These are phyloP conservation scores for Acanthamoeba polyphaga DNA, from an alignment of 208 protist genomes.

Conservation along the genomic window DNA sequence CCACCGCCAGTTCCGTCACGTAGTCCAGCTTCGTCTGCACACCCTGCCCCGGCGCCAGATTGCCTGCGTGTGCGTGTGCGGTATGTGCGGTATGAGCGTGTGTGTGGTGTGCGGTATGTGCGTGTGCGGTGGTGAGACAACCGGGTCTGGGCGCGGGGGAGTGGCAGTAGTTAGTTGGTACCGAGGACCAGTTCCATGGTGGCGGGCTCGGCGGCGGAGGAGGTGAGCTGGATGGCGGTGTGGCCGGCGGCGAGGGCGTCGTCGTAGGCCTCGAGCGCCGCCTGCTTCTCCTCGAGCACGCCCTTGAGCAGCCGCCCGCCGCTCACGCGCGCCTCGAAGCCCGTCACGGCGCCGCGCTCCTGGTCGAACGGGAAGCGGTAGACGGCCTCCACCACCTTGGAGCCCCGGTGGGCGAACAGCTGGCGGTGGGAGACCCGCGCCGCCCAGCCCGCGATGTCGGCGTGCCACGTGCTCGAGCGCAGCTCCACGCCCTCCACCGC, in stretches of 20 bases:
- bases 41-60: neutral
- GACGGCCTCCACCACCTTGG: neutral
- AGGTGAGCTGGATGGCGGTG: slow-evolving; percentile 5
- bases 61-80: neutral
- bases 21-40: slow-evolving; percentile 31
- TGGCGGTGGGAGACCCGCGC: neutral
- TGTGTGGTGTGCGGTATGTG: too few species aligned
- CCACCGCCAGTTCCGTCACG: neutral
- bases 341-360: neutral
- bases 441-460: neutral
- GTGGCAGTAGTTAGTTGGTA: neutral
- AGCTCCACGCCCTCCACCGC: neutral
- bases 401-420: neutral
- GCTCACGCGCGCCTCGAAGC: slow-evolving; percentile 16
- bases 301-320: slow-evolving; percentile 11
- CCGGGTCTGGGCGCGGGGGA: too few species aligned
- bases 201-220: neutral
- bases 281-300: slow-evolving; percentile 44
- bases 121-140: neutral
- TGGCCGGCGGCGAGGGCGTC: slow-evolving; percentile 46
- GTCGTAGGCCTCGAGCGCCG: slow-evolving; percentile 42
- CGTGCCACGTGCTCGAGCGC: neutral
- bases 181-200: slow-evolving; percentile 4
- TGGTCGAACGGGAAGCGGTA: slow-evolving; percentile 10
- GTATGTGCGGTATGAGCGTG: neutral